Base-by-base conservation (phyloP, 2,329 filamentous ascomycete species). In the Hirsutella rhossiliensis region DNA sequence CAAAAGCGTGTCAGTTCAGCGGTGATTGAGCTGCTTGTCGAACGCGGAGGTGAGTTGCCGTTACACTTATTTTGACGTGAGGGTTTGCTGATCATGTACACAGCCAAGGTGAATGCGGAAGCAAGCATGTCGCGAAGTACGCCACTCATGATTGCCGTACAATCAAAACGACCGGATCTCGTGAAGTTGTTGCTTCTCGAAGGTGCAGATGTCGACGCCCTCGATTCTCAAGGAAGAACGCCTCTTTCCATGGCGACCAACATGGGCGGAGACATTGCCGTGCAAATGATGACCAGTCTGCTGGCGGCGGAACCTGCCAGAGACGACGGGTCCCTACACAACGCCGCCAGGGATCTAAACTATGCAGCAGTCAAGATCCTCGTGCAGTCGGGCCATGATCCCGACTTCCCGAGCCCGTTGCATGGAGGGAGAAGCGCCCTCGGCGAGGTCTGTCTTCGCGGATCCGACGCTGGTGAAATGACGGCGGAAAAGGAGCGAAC, bases 291-390 rank as follows among this genome's bases (percentile, higher is more conserved):
- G 71, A 62, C 65, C 2, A 69, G 67, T 42, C 58, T 83, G 1
- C 63, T 81, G 5, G 69, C 69, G 0, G 71, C 74, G 0, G 73
- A 75, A 18, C 73, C 76, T 1, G 69, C 73, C 2, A 68, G 65
- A 37, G 77, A 84, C 45, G 80, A 85, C 47, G 79, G 80, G 0
- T 82, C 78, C 2, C 64, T 85, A 3, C 80, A 84, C 52, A 79
- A 82, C 47, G 76, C 79, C 4, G 73, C 79, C 0, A 66, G 75
- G 12, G 69, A 74, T 40, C 64, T 84, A 18, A 76, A 82, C 49
- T 49, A 79, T 0, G 60, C 71, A 12, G 72, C 72, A 2, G 73
- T 81, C 48, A 66, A 68, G 41, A 63, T 78, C 2, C 63, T 85
- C 2, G 60, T 82, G 5, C 64, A 78, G 39, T 63, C 73, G 48